phyloP scores from a whole-genome alignment of 371 early-diverging fungal genomes.

The Nematocida sp. region DNA sequence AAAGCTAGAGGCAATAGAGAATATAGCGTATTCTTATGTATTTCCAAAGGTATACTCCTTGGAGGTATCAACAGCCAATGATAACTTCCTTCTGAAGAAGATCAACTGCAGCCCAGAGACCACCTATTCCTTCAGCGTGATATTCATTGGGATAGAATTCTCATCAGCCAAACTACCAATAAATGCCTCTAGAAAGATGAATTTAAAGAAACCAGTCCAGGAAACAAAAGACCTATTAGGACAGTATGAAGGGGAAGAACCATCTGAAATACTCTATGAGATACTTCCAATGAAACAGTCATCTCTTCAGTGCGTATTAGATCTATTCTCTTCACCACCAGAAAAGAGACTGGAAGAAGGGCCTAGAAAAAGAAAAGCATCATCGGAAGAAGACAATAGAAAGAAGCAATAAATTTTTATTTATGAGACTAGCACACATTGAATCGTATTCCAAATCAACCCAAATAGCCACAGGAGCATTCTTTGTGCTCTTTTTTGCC shows the following conservation, averaged over 20 bases:
- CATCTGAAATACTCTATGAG: slow-evolving; percentile 24
- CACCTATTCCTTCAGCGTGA: background rate
- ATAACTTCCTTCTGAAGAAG: slow-evolving; percentile 68
- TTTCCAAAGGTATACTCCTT: slow-evolving; percentile 68
- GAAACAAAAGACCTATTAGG: slow-evolving; percentile 23
- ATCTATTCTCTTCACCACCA: slow-evolving; percentile 1
- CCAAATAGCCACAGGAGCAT: slow-evolving; percentile 15
- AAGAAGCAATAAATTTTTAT: slow-evolving; percentile 15
- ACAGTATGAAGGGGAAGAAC: slow-evolving; percentile 33
- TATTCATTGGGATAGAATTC: slow-evolving; percentile 45
- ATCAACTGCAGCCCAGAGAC: slow-evolving; percentile 22
- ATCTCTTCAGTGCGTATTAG: background rate
- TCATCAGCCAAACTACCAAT: slow-evolving; percentile 38
- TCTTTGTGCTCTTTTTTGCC: slow-evolving; percentile 26
- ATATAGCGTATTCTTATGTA: slow-evolving; percentile 75
- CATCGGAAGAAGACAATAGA: slow-evolving; percentile 5
- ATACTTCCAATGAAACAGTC: slow-evolving; percentile 43
- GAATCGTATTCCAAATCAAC: slow-evolving; percentile 26
- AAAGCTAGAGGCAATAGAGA: slow-evolving; percentile 75
- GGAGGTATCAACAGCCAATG: background rate
- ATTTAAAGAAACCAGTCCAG: slow-evolving; percentile 32
- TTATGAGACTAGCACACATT: slow-evolving; percentile 17
- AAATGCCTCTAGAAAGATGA: slow-evolving; percentile 48
- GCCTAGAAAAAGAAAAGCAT: background rate
- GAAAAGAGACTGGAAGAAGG: slow-evolving; percentile 13